Evolutionary conservation across 768 basidiomycete species (phyloP), one percentile per base, ranked within the genome.

Genomic region (Suillus spraguei): DNA sequence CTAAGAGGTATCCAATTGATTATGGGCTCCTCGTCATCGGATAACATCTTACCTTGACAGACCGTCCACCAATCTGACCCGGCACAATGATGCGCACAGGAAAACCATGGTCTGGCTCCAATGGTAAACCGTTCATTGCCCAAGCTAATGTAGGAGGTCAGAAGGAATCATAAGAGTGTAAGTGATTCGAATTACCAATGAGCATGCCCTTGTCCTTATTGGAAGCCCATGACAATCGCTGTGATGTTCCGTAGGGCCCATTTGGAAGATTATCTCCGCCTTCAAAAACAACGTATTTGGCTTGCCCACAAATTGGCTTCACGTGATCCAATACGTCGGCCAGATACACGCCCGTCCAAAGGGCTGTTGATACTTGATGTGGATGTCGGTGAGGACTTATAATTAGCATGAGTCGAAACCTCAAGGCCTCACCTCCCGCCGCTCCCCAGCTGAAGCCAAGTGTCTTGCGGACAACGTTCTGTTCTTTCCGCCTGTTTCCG

Each of bases 1-100:
- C 75, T 89, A 66, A 56, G 59, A 44, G 36, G 2, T 60, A 41
- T 0, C 36, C 24, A 28, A 41, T 24, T 20, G 11, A 13, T 14
- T 32, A 41, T 10, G 17, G 17, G 39, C 4, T 32, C 22, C 36
- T 49, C 8, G 50, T 38, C 39, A 36, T 42, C 22, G 60, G 33
- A 50, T 20, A 38, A n/a, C 7, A 36, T 16, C 20, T 16, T 64
- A 74, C 67, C 72, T 75, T 78, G n/a, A 86, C 84, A 33, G 80
- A 82, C 33, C 84, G 76, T 5, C 86, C 87, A 32, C 87, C 88
- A 50, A 89, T 87, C 61, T 86, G 83, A 5, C 85, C 84, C 0
- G 88, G 87, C 0, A 89, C 78, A 63, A 89, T 77, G 5, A 87
- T 71, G n/a, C 88, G 80, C n/a, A 89, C 68, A 0, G 88, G 88